phyloP scores from a whole-genome alignment of 306 rosid genomes.

The Prunus davidiana region DNA sequence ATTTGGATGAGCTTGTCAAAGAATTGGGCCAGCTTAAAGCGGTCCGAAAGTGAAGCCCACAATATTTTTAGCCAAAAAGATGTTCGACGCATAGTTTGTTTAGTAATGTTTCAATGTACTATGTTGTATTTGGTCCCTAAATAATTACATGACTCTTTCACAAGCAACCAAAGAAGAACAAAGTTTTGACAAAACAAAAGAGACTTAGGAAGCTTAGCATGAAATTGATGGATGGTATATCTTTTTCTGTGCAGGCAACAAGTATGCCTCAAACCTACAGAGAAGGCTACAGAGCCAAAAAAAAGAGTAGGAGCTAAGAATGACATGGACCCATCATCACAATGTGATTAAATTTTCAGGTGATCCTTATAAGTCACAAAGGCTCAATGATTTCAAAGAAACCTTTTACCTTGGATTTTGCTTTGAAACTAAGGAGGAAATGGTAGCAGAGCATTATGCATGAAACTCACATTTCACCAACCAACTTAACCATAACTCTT shows the following conservation, averaged over 20 bases:
- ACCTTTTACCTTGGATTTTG: conserved; percentile 36
- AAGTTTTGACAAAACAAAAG: neutral
- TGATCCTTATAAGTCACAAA: neutral
- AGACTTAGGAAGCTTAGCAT: neutral
- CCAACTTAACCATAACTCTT: conserved; percentile 35
- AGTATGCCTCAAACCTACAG: conserved; percentile 52
- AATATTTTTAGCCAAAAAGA: neutral
- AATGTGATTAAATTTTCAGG: neutral
- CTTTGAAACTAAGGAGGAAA: conserved; percentile 64
- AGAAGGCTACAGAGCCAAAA: conserved; percentile 12
- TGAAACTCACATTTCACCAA: conserved; percentile 80
- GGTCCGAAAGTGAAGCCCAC: neutral
- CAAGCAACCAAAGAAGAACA: neutral
- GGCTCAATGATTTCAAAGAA: neutral
- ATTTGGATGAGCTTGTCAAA: conserved; percentile 37
- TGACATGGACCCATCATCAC: conserved; percentile 52
- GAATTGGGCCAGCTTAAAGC: conserved; percentile 4
- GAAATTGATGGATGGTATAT: conserved; percentile 54
- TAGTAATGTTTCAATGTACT: too few species aligned
- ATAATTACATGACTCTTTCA: neutral
- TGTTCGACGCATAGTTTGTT: too few species aligned
- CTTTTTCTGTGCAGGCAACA: conserved; percentile 72
- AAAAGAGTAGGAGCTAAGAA: conserved; percentile 71
- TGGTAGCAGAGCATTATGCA: conserved; percentile 45
- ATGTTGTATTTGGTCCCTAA: neutral